Evolutionary conservation across 176 grass and related monocot genomes (phyloP).

Genomic region (Puccinellia tenuiflora): DNA sequence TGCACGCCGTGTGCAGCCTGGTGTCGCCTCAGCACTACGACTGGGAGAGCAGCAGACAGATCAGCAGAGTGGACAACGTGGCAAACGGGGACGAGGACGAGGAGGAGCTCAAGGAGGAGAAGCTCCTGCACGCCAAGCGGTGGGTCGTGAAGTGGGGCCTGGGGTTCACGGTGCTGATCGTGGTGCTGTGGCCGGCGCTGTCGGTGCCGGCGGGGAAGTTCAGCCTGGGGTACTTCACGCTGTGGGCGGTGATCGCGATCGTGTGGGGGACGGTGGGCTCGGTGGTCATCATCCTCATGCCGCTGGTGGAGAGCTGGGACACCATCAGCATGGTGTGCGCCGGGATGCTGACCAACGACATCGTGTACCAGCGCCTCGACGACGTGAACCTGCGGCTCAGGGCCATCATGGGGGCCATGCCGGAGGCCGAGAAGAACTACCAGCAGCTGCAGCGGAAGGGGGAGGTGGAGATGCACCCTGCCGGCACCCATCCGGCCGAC

Average conservation of each 20-base stretch:
- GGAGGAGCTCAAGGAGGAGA: conserved; percentile 56
- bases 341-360: conserved; percentile 67
- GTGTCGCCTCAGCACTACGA: conserved; percentile 61
- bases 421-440: conserved; percentile 45
- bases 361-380: conserved; percentile 41
- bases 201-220: conserved; percentile 67
- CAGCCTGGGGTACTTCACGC: conserved; percentile 68
- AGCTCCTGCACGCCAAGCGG: conserved; percentile 46
- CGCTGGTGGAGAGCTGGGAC: conserved; percentile 55
- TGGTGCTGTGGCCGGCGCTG: conserved; percentile 55
- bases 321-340: conserved; percentile 48
- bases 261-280: conserved; percentile 59
- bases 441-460: conserved; percentile 10
- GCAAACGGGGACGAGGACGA: conserved; percentile 6
- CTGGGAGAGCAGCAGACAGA: conserved; percentile 57
- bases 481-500: conserved; percentile 9
- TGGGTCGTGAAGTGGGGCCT: conserved; percentile 76
- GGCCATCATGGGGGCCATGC: conserved; percentile 54
- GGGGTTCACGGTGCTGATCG: conserved; percentile 57
- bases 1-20: conserved; percentile 54
- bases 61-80: conserved; percentile 51
- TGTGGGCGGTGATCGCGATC: conserved; percentile 60
- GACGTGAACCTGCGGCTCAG: conserved; percentile 38
- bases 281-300: conserved; percentile 58
- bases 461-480: conserved; percentile 12